Base-by-base conservation (phyloP, 1,284 basidiomycete genomes). In the Apiotrichum montevideense region DNA sequence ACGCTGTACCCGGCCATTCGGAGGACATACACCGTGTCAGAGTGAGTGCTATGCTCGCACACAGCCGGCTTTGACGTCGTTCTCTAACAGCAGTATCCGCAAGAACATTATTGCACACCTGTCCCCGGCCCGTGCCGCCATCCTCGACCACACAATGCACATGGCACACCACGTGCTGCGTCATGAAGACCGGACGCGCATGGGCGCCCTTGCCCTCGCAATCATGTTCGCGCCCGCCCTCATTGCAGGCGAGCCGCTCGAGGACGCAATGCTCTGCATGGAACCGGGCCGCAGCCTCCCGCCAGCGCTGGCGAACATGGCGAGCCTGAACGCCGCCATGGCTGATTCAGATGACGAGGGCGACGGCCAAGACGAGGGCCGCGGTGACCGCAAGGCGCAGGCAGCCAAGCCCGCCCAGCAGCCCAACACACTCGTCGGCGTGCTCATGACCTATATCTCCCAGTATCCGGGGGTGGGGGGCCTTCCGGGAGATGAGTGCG, bases 191-290 rank as follows among this genome's bases (percentile, higher is more conserved):
- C 10, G 35, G 4, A 70, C 68, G 0, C 65, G 65, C 32, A 75
- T 75, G 73, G 54, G 61, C 1, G 42, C 69, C 3, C 51, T 59
- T 4, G 56, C 57, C 8, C 56, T 69, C 6, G 66, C 73, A 0
- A 72, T 73, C 48, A 64, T 68, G 11, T 52, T 73, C 21, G 67
- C 73, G 1, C 73, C 73, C 5, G 46, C 62, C 3, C 59, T 75
- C 39, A 66, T 75, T n/a, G 13, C 48, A 5, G 65, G 67, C 6
- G 65, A 74, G 48, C 61, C 67, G 7, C 46, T 71, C 6, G 66
- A 67, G 51, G 73, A 75, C 54, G 63, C 67, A 7, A 57, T 56
- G 13, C 55, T 75, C 55, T 71, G 71, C 46, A 48, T 71, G 32
- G 61, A 61, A 11, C 64, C 68, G 1, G 66, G 67, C 40, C 53